Base-by-base conservation (phyloP, 164 flowering plant species). In the Protea cynaroides region DNA sequence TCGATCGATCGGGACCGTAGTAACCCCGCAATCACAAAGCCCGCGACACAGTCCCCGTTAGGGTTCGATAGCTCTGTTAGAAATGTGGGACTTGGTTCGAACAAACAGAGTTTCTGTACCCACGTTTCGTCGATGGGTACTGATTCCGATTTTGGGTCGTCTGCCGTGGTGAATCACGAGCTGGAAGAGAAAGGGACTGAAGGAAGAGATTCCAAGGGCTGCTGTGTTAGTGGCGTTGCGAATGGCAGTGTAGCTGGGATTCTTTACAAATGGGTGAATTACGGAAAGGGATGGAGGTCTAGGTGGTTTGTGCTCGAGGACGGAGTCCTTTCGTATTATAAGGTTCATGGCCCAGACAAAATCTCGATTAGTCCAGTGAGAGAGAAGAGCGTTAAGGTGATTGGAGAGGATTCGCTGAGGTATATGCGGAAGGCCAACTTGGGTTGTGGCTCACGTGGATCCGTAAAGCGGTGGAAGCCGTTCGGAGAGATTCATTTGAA, bases 401-500 rank as follows among this genome's bases (percentile, higher is more conserved):
- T 92, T 62, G 96, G 96, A 7, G 89, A 84, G 68, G 88, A 85
- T 3, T 88, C 93, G 3, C 25, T 84, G 63, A 75, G 84, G 78
- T 82, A 78, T 64, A 79, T 89, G 79, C 82, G 81, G 80, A 78
- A 78, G 68, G 65, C 71, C 17, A 71, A 58, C 25, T 65, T 59
- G 70, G 63, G 60, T 13, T 65, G 58, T 68, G 75, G 74, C 10
- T 15, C 62, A 8, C 66, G 74, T 38, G 67, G 67, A 11, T 58
- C 79, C 19, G 61, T 61, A 0, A 81, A 74, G 81, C 81, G 68
- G 61, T 84, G 96, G 82, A 90, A 84, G 79, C 92, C 97, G 2
- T 82, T 89, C 40, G 97, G 99, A 44, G 97, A 91, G 77, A 76
- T 91, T 22, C 99, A 94, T 71, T 84, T 94, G 79, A 94, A 91